Evolutionary conservation across 495 filamentous ascomycete species (phyloP).

Genomic region (Penicillium lagena): DNA sequence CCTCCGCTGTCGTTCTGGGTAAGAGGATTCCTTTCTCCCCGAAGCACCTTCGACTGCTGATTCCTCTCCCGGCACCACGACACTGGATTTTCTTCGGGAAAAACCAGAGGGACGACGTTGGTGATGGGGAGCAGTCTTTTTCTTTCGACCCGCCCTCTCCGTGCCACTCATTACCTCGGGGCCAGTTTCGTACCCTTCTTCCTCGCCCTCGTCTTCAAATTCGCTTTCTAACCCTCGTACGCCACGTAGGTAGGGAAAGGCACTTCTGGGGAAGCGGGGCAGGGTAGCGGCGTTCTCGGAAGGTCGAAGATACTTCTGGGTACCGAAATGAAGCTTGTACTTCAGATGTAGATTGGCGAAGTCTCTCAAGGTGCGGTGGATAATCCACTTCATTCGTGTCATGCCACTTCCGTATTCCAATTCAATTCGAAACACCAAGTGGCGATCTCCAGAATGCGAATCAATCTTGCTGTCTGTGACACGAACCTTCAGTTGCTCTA

Average conservation of each 20-base stretch:
- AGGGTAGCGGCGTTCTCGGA: slow-evolving; percentile 52
- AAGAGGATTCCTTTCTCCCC: slow-evolving; percentile 44
- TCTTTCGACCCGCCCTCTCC: slow-evolving; percentile 47
- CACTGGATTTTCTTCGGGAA: slow-evolving; percentile 51
- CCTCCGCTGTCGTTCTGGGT: slow-evolving; percentile 67
- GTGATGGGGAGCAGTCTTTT: slow-evolving; percentile 41
- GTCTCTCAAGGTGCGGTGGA: slow-evolving; percentile 78
- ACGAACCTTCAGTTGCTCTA: slow-evolving; percentile 89
- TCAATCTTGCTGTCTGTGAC: slow-evolving; percentile 74
- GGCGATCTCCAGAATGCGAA: slow-evolving; percentile 62
- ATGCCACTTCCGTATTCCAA: slow-evolving; percentile 94
- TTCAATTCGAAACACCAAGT: slow-evolving; percentile 83
- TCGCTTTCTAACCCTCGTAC: slow-evolving; percentile 72
- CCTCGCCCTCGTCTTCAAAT: slow-evolving; percentile 78
- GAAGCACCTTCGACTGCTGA: slow-evolving; percentile 36
- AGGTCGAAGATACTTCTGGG: slow-evolving; percentile 64
- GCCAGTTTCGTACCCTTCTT: slow-evolving; percentile 50
- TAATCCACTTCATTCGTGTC: slow-evolving; percentile 95
- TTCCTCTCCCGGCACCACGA: slow-evolving; percentile 23
- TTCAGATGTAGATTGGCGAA: slow-evolving; percentile 90
- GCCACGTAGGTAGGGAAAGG: slow-evolving; percentile 86
- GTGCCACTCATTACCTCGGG: slow-evolving; percentile 52
- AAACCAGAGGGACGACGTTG: slow-evolving; percentile 48
- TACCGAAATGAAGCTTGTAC: slow-evolving; percentile 77
- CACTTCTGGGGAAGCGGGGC: slow-evolving; percentile 80